Conservation (phyloP, 768 basidiomycete species). For the Omphalotus guepiniiformis region DNA sequence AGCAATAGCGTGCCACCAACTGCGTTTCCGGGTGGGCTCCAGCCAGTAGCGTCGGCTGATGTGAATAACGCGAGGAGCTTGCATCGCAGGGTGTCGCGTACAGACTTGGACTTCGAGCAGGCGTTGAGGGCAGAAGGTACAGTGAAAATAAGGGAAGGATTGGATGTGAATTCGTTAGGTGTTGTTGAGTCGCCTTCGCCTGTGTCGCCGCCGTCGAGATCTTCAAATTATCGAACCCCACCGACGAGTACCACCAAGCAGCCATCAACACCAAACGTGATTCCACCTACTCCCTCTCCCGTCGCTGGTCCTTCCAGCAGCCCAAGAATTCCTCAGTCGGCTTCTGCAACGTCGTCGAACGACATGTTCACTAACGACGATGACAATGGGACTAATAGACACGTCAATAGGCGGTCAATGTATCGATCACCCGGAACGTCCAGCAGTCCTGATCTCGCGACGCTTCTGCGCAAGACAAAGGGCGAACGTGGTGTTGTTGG, state of each 20-base stretch:
- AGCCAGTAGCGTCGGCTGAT: conserved; percentile 55
- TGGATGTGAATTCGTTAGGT: conserved; percentile 67
- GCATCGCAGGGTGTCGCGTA: conserved; percentile 60
- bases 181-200: conserved; percentile 42
- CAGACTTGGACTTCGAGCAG: conserved; percentile 80
- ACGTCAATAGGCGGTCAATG: conserved; percentile 77
- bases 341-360: conserved; percentile 52
- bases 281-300: conserved; percentile 68
- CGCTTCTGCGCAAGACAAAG: conserved; percentile 79
- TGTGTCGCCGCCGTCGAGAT: conserved; percentile 26
- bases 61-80: conserved; percentile 25
- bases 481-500: conserved; percentile 49
- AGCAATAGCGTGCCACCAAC: conserved; percentile 40
- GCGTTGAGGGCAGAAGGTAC: conserved; percentile 66
- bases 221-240: neutral
- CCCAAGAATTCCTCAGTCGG: conserved; percentile 34
- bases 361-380: conserved; percentile 64
- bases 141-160: conserved; percentile 62
- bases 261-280: conserved; percentile 57
- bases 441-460: conserved; percentile 88
- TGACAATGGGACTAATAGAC: conserved; percentile 59
- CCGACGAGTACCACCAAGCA: conserved; percentile 33
- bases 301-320: conserved; percentile 30
- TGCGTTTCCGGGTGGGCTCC: conserved; percentile 47
- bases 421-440: conserved; percentile 87